phyloP scores from a whole-genome alignment of 2,329 filamentous ascomycete species.

The Fonsecaea pedrosoi region DNA sequence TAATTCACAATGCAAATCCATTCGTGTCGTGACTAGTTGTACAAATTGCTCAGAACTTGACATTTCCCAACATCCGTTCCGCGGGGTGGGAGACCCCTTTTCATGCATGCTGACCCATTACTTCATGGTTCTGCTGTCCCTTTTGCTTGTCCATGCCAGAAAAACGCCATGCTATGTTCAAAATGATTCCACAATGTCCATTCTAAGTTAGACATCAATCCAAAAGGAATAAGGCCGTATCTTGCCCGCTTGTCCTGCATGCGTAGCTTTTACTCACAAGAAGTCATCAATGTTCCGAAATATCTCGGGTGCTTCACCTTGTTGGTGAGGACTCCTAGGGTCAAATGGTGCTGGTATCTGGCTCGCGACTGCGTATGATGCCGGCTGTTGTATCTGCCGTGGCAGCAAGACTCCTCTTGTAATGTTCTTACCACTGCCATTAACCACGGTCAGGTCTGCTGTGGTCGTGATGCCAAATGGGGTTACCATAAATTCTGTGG shows the following conservation, averaged over 20 bases:
- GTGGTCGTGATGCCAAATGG: slow-evolving; percentile 47
- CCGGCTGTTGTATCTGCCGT: slow-evolving; percentile 18
- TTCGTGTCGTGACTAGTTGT: slow-evolving; percentile 34
- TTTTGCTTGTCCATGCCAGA: slow-evolving; percentile 20
- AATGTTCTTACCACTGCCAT: slow-evolving; percentile 3
- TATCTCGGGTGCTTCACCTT: slow-evolving; percentile 38
- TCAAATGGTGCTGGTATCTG: slow-evolving; percentile 30
- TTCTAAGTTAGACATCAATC: slow-evolving; percentile 33
- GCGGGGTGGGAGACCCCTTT: slow-evolving; percentile 12
- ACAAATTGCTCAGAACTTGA: slow-evolving; percentile 20
- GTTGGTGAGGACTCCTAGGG: slow-evolving; percentile 41
- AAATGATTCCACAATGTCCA: slow-evolving; percentile 26
- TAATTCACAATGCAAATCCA: slow-evolving; percentile 6
- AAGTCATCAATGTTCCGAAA: slow-evolving; percentile 40
- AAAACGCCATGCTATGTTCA: slow-evolving; percentile 36
- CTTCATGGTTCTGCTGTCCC: slow-evolving; percentile 16
- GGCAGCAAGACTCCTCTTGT: slow-evolving; percentile 22
- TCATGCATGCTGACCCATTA: slow-evolving; percentile 25
- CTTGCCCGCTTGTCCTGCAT: slow-evolving; percentile 15
- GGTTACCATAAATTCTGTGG: slow-evolving; percentile 51
- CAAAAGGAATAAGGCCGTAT: slow-evolving; percentile 13
- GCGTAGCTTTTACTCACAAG: slow-evolving; percentile 32
- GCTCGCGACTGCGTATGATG: slow-evolving; percentile 5
- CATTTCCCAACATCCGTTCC: slow-evolving; percentile 9
- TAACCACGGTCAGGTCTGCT: slow-evolving; percentile 43